phyloP scores from a whole-genome alignment of 495 filamentous ascomycete genomes.

The Penicillium psychrofluorescens region DNA sequence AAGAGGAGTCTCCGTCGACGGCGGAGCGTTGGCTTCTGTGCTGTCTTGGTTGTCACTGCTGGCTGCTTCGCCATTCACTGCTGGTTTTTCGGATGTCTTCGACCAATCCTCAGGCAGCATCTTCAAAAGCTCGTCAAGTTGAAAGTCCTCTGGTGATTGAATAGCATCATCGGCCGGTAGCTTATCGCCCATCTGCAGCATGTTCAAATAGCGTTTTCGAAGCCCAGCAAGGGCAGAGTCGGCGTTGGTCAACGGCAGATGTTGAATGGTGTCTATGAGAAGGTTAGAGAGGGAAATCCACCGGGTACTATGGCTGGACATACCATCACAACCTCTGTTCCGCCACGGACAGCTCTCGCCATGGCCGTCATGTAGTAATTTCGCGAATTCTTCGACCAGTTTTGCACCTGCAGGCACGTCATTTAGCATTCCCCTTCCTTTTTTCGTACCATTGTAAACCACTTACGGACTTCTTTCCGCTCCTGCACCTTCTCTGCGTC shows the following conservation, averaged over 20 bases:
- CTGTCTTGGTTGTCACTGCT: constrained; percentile 1
- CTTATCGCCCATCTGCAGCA: constrained; percentile 39
- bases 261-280: constrained; percentile 41
- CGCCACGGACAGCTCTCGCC: constrained; percentile 82
- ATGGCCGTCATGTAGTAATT: constrained; percentile 68
- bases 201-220: constrained; percentile 52
- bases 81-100: constrained; percentile 10
- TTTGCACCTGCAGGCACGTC: constrained; percentile 26
- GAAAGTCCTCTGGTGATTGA: constrained; percentile 35
- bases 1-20: constrained; percentile 17
- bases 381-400: constrained; percentile 70
- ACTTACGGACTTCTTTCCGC: constrained; percentile 53
- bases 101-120: constrained; percentile 26
- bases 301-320: constrained; percentile 3
- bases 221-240: constrained; percentile 48
- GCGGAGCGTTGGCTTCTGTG: constrained; percentile 1
- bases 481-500: constrained; percentile 53
- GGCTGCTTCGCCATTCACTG: constrained; percentile 3
- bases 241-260: constrained; percentile 50
- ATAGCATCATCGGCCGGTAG: constrained; percentile 43
- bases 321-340: constrained; percentile 76
- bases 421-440: constrained; percentile 4
- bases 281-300: constrained; percentile 4
- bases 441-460: background rate
- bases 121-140: constrained; percentile 25